phyloP scores from a whole-genome alignment of 192 early-diverging fungal genomes.

The Coemansia sp. region DNA sequence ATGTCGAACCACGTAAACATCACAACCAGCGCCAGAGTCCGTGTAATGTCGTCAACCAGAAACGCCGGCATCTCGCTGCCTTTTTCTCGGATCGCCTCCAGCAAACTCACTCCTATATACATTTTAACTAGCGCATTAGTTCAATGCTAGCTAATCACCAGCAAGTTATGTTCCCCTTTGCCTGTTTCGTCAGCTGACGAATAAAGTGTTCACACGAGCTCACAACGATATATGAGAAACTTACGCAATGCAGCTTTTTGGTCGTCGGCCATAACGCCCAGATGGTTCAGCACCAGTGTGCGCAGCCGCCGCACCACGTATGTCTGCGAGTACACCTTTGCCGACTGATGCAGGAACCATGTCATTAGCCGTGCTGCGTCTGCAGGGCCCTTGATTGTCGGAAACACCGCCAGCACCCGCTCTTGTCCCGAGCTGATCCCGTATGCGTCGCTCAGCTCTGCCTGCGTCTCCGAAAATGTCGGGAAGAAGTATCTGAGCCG shows the following conservation, averaged over 20 bases:
- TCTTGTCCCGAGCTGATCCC: conserved; percentile 36
- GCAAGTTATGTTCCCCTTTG: background rate
- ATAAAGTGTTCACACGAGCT: conserved; percentile 2
- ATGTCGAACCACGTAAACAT: conserved; percentile 56
- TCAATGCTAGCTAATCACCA: background rate
- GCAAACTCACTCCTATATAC: conserved; percentile 36
- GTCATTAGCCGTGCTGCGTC: conserved; percentile 49
- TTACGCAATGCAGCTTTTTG: conserved; percentile 49
- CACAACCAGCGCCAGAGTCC: conserved; percentile 52
- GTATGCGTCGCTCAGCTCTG: conserved; percentile 39
- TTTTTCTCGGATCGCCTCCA: conserved; percentile 35
- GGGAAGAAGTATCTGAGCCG: conserved; percentile 77
- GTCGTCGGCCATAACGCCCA: conserved; percentile 36
- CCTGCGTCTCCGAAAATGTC: conserved; percentile 69
- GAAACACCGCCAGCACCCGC: conserved; percentile 50
- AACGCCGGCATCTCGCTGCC: conserved; percentile 36
- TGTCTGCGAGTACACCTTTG: conserved; percentile 42
- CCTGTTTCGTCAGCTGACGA: background rate
- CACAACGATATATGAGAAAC: conserved; percentile 11
- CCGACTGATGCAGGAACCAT: conserved; percentile 51
- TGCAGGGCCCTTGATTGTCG: conserved; percentile 50
- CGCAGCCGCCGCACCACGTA: conserved; percentile 45
- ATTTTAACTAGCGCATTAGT: background rate
- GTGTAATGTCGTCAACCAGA: conserved; percentile 45
- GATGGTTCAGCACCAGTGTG: conserved; percentile 51